Evolutionary conservation across 2,329 filamentous ascomycete genomes (phyloP).

Genomic region (Sclerotiophoma versabilis): DNA sequence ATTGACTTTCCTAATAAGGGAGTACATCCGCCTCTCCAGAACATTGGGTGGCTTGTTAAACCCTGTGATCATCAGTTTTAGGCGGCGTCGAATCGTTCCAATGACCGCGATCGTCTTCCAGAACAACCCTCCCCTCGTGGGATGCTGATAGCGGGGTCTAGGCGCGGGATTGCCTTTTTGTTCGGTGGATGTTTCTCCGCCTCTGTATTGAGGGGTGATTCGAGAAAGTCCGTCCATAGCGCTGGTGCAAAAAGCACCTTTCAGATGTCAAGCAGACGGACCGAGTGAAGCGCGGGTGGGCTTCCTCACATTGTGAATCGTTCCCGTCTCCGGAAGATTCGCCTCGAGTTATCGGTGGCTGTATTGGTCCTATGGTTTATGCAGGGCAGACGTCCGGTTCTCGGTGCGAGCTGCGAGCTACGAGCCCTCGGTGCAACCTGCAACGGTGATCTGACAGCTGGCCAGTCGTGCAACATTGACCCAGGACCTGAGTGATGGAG

Average conservation of each 20-base stretch:
- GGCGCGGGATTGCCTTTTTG: slow-evolving; percentile 13
- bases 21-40: slow-evolving; percentile 9
- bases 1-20: slow-evolving; percentile 11
- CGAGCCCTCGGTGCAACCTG: slow-evolving; percentile 4
- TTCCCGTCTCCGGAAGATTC: slow-evolving; percentile 1
- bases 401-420: slow-evolving; percentile 16
- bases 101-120: slow-evolving; percentile 14
- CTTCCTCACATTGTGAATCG: background rate
- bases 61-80: slow-evolving; percentile 17
- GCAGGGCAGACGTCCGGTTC: slow-evolving; percentile 6
- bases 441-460: slow-evolving; percentile 16
- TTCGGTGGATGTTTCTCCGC: slow-evolving; percentile 18
- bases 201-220: slow-evolving; percentile 5
- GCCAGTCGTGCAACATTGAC: slow-evolving; percentile 12
- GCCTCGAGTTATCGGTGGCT: slow-evolving; percentile 10
- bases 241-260: background rate
- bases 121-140: slow-evolving; percentile 14
- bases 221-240: slow-evolving; percentile 11
- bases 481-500: background rate
- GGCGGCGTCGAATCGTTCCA: slow-evolving; percentile 5
- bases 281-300: background rate
- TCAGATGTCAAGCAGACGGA: background rate
- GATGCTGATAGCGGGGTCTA: slow-evolving; percentile 14
- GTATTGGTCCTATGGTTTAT: slow-evolving; percentile 7
- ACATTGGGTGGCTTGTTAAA: slow-evolving; percentile 10